Evolutionary conservation across 208 protist genomes (phyloP).

Genomic region (Leishmania mexicana): DNA sequence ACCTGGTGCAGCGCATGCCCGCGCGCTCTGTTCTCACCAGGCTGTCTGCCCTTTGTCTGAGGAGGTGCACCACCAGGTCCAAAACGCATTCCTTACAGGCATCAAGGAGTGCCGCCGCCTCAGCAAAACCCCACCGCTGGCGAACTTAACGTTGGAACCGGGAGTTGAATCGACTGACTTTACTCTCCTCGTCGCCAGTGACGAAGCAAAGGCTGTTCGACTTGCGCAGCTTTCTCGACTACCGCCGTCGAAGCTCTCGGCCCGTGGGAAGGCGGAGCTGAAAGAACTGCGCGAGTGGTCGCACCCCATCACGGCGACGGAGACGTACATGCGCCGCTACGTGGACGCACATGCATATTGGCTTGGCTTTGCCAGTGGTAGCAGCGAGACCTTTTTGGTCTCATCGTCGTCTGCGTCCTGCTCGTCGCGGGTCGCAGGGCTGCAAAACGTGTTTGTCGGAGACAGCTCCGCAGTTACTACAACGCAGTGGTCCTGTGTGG

Average conservation of each 20-base stretch:
- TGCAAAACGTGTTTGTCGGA: slow-evolving; percentile 66
- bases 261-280: slow-evolving; percentile 37
- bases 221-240: slow-evolving; percentile 66
- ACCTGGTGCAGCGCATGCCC: slow-evolving; percentile 5
- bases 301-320: slow-evolving; percentile 14
- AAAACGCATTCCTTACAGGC: slow-evolving; percentile 46
- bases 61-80: slow-evolving; percentile 28
- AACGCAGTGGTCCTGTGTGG: slow-evolving; percentile 32
- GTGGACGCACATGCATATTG: slow-evolving; percentile 73
- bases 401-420: slow-evolving; percentile 4
- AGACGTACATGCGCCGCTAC: slow-evolving; percentile 73
- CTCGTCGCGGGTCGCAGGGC: slow-evolving; percentile 30
- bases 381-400: slow-evolving; percentile 45
- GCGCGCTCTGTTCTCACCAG: background rate
- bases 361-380: slow-evolving; percentile 81
- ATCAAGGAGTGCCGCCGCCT: slow-evolving; percentile 61
- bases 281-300: slow-evolving; percentile 56
- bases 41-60: background rate
- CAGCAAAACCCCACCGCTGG: slow-evolving; percentile 42
- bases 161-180: slow-evolving; percentile 69
- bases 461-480: slow-evolving; percentile 68
- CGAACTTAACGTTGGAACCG: slow-evolving; percentile 29
- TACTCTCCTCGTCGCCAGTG: slow-evolving; percentile 43
- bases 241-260: slow-evolving; percentile 48
- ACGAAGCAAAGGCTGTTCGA: slow-evolving; percentile 56